A percentile compares a stretch with the other conserved stretches of the same genome.
Conservation (phyloP, 805 yeast species). For the Wickerhamomyces canadensis region DNA sequence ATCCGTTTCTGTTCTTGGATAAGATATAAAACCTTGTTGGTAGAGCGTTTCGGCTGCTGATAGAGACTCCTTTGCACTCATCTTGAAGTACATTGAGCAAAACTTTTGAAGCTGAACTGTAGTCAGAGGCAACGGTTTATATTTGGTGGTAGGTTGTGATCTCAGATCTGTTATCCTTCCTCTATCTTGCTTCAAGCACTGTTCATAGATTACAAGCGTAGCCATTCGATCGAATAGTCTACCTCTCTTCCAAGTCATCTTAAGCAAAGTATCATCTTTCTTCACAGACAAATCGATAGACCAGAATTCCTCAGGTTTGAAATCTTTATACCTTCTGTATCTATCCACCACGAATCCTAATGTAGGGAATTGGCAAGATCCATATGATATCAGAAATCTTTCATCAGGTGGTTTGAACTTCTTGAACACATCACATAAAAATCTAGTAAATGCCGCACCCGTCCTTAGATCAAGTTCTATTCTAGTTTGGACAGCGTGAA, state of each 20-base stretch:
- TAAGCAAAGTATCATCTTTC: constrained; percentile 34
- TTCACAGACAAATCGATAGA: constrained; percentile 47
- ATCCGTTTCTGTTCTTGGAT: constrained; percentile 98
- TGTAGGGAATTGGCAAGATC: constrained; percentile 95
- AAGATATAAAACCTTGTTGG: constrained; percentile 80
- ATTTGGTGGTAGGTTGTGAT: constrained; percentile 64
- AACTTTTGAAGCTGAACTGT: constrained; percentile 90
- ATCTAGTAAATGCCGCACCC: constrained; percentile 84
- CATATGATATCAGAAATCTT: constrained; percentile 56
- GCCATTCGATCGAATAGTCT: constrained; percentile 68
- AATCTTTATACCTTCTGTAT: constrained; percentile 65
- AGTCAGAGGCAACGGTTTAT: constrained; percentile 85
- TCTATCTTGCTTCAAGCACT: constrained; percentile 45
- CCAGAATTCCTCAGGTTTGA: constrained; percentile 82
- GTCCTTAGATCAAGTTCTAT: constrained; percentile 84
- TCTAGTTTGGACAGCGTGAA: constrained; percentile 81
- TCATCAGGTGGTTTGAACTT: constrained; percentile 14
- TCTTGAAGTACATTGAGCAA: constrained; percentile 67
- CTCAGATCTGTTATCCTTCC: constrained; percentile 49
- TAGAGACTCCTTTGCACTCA: constrained; percentile 77
- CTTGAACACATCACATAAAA: constrained; percentile 54
- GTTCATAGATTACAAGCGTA: constrained; percentile 60
- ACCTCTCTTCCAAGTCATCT: constrained; percentile 67
- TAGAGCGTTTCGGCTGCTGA: constrained; percentile 80
- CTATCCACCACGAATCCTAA: constrained; percentile 94